A percentile compares a stretch with the other conserved stretches of the same genome.
These are phyloP conservation scores for Rhizopogon vesiculosus DNA, from an alignment of 768 basidiomycete species.

Conservation along the genomic window DNA sequence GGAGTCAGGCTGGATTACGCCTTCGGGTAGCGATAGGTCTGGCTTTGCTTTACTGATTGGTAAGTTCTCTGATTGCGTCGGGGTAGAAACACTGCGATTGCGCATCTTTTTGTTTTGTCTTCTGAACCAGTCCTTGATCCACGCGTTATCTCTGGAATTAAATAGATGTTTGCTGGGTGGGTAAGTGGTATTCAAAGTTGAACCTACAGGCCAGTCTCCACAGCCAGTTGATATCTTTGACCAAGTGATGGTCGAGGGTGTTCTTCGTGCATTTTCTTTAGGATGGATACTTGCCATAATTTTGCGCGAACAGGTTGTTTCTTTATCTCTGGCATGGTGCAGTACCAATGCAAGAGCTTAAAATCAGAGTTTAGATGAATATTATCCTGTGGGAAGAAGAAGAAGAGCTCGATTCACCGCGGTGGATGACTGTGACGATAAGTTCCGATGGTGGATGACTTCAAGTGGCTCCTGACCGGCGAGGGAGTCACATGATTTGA, in stretches of 20 bases:
- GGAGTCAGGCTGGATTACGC: background rate
- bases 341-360: background rate
- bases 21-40: background rate
- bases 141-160: constrained; percentile 18
- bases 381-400: no score
- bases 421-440: no score
- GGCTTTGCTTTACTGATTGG: background rate
- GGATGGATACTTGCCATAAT: constrained; percentile 25
- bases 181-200: constrained; percentile 4
- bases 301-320: constrained; percentile 15
- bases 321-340: constrained; percentile 3
- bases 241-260: constrained; percentile 17
- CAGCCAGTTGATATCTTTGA: constrained; percentile 15
- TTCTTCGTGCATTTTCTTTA: constrained; percentile 19
- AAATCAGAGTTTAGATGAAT: no score
- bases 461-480: no score
- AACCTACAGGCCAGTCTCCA: constrained; percentile 28
- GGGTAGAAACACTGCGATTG: background rate
- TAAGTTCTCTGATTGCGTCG: background rate
- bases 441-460: no score
- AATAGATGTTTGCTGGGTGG: background rate
- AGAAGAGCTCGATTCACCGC: no score
- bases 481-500: background rate
- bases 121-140: constrained; percentile 26
- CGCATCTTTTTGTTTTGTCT: constrained; percentile 20